Base-by-base conservation (phyloP, 805 yeast species). In the Sungouiella blattae region DNA sequence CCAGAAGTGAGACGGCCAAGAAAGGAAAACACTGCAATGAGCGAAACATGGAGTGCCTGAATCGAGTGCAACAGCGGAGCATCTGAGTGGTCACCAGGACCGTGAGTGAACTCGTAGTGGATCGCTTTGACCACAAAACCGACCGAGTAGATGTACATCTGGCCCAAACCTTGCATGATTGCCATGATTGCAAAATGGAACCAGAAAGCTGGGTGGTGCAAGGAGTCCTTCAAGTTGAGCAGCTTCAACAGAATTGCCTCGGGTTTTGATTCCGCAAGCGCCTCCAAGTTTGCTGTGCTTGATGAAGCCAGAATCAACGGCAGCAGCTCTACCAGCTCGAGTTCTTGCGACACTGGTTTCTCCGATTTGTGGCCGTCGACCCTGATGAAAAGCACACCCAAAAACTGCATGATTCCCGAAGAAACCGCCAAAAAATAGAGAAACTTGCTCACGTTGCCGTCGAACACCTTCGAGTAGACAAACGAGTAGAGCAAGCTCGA, bases 111-210 rank as follows among this genome's bases (percentile, higher is more conserved):
- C 16, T 25, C 33, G 27, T 36, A 32, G 36, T 52, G 50, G 2
- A 59, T 26, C 7, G 66, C 66, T 40, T 59, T 57, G 16, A 58
- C 35, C 11, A 60, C 46, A 31, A 46, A 60, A 3, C 67, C 67
- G 33, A 60, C 56, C 16, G 60, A 55, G 36, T 53, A 61, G 9
- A 61, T 61, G 41, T 61, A 61, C 65, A 61, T 59, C 43, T 61
- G 67, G 9, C 67, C 66, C 36, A 61, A 46, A 5, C 67, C 67
- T 43, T 61, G 67, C n/a, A 57, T 43, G 12, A 59, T 41, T 2
- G 64, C 49, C 40, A 61, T 50, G 6, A 59, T 40, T n/a, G 44
- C 30, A 32, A 55, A 61, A 40, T 61, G 67, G 29, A 42, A 48
- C 62, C 62, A 58, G 34, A 60, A 60, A 5, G 54, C 37, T 1